Evolutionary conservation across 805 yeast genomes (phyloP).

Genomic region (Saccharomycopsis javanensis): DNA sequence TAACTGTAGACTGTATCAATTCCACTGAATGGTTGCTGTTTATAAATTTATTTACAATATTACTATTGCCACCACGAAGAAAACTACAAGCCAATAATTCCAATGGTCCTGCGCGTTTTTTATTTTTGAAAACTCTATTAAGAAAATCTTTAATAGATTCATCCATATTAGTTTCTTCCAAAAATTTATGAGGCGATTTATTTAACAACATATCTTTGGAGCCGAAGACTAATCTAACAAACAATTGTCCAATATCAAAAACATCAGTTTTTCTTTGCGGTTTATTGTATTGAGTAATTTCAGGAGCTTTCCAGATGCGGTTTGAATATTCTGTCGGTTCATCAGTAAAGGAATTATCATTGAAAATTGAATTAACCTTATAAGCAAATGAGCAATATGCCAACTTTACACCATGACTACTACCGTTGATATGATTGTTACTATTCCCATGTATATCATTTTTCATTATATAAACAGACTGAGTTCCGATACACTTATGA

Average conservation of each 20-base stretch:
- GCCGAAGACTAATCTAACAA: slow-evolving; percentile 59
- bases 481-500: slow-evolving; percentile 59
- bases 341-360: slow-evolving; percentile 28
- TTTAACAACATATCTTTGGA: slow-evolving; percentile 43
- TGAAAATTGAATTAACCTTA: slow-evolving; percentile 34
- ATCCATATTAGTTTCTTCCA: slow-evolving; percentile 38
- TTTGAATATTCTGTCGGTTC: slow-evolving; percentile 19
- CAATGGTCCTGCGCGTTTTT: slow-evolving; percentile 70
- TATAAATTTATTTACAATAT: slow-evolving; percentile 29
- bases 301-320: slow-evolving; percentile 72
- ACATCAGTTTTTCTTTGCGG: slow-evolving; percentile 80
- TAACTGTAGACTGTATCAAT: slow-evolving; percentile 26
- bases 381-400: slow-evolving; percentile 52
- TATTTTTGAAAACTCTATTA: slow-evolving; percentile 50
- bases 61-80: slow-evolving; percentile 49
- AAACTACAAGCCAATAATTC: slow-evolving; percentile 81
- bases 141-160: slow-evolving; percentile 59
- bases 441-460: slow-evolving; percentile 24
- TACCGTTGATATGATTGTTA: slow-evolving; percentile 28
- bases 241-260: slow-evolving; percentile 83
- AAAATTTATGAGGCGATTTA: slow-evolving; percentile 54
- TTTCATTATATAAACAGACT: slow-evolving; percentile 45
- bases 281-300: slow-evolving; percentile 34
- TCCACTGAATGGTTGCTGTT: slow-evolving; percentile 32
- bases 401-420: slow-evolving; percentile 48